A percentile compares a stretch with the other conserved stretches of the same genome.
phyloP scores from a whole-genome alignment of 768 basidiomycete genomes.

The Serendipita sp. region DNA sequence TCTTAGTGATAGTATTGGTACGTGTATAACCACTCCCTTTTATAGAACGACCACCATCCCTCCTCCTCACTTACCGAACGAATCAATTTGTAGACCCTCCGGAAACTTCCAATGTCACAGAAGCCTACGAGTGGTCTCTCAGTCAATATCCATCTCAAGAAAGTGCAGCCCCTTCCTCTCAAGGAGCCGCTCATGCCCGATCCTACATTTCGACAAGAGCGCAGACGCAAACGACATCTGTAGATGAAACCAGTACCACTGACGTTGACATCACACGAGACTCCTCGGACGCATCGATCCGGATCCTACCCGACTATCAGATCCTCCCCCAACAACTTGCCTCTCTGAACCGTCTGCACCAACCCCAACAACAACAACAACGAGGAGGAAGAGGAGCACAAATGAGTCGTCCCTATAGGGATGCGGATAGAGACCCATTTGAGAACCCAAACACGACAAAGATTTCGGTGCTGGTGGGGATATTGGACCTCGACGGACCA shows the following conservation, averaged over 20 bases:
- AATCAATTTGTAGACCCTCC: neutral
- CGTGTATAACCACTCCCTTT: too few relatives aligned
- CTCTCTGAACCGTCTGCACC: neutral
- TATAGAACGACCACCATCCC: too few relatives aligned
- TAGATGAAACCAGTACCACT: too few relatives aligned
- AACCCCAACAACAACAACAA: neutral
- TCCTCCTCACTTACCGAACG: too few relatives aligned
- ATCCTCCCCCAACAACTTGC: neutral
- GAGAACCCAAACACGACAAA: slow-evolving; percentile 18
- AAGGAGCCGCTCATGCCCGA: too few relatives aligned
- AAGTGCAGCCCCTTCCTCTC: neutral
- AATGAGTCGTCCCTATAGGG: too few relatives aligned
- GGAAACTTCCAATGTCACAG: too few relatives aligned
- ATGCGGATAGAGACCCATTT: too few relatives aligned
- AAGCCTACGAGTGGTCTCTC: neutral
- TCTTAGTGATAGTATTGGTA: neutral
- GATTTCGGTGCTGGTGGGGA: slow-evolving; percentile 44
- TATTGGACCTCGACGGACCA: slow-evolving; percentile 64
- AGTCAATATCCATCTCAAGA: neutral
- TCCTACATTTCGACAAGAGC: too few relatives aligned
- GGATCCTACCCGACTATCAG: neutral
- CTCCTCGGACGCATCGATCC: neutral
- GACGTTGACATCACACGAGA: neutral
- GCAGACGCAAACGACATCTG: too few relatives aligned
- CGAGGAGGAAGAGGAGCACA: neutral